Conservation (phyloP, 1,284 basidiomycete genomes). For the Rhodotorula sp. region DNA sequence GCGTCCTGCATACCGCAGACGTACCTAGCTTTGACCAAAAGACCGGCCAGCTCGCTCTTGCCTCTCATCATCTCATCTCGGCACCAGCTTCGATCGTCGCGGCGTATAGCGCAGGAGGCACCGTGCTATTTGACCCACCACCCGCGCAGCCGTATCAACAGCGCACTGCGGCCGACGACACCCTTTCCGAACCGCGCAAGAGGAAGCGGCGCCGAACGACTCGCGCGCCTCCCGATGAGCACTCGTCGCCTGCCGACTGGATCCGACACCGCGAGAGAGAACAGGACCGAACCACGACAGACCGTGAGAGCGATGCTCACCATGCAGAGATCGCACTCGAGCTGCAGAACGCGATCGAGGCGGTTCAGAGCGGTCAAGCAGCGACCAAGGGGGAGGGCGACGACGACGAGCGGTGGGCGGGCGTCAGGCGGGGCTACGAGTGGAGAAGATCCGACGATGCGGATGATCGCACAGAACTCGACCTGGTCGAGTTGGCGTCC, state of each 20-base stretch:
- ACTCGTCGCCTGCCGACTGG: slow-evolving; percentile 24
- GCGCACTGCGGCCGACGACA: background rate
- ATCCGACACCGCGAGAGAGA: background rate
- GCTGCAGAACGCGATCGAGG: slow-evolving; percentile 20
- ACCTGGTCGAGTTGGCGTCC: slow-evolving; percentile 9
- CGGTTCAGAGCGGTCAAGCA: slow-evolving; percentile 3
- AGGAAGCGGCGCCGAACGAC: slow-evolving; percentile 12
- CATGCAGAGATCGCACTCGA: slow-evolving; percentile 11
- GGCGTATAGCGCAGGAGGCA: background rate
- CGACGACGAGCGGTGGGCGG: slow-evolving; percentile 7
- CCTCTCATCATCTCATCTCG: slow-evolving; percentile 28
- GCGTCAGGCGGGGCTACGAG: background rate
- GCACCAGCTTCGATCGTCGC: slow-evolving; percentile 6
- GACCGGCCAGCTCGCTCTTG: slow-evolving; percentile 20
- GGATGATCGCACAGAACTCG: background rate
- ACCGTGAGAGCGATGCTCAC: slow-evolving; percentile 20
- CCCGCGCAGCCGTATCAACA: slow-evolving; percentile 14
- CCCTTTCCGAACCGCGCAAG: background rate
- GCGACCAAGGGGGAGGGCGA: background rate
- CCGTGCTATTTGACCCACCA: slow-evolving; percentile 10
- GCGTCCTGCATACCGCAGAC: slow-evolving; percentile 10
- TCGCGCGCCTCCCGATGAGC: background rate
- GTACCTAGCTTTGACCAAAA: slow-evolving; percentile 21
- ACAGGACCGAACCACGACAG: slow-evolving; percentile 14
- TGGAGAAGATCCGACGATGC: background rate